Percentiles rank a stretch among this genome's conserved stretches.
Conservation (phyloP, 495 filamentous ascomycete species). For the Penicillium bovifimosum region DNA sequence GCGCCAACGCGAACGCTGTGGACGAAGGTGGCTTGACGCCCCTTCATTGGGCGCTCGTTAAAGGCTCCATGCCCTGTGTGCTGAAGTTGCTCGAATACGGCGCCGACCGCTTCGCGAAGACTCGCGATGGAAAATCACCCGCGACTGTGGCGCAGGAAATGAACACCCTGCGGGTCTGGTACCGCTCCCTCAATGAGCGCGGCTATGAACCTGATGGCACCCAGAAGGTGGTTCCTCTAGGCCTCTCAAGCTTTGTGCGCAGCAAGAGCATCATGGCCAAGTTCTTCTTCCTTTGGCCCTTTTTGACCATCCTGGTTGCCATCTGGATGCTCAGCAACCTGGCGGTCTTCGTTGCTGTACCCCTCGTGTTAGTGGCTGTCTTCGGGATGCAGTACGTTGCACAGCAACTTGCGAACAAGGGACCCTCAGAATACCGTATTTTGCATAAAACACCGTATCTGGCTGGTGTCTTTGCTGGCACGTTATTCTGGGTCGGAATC, state of each 20-base stretch:
- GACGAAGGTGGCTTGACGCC: constrained; percentile 92
- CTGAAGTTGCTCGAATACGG: constrained; percentile 92
- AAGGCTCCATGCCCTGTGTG: constrained; percentile 78
- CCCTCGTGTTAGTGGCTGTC: constrained; percentile 56
- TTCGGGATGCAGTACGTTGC: constrained; percentile 75
- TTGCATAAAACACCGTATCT: constrained; percentile 90
- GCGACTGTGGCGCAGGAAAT: constrained; percentile 80
- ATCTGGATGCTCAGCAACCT: constrained; percentile 68
- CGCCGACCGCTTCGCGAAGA: constrained; percentile 83
- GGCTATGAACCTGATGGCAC: constrained; percentile 79
- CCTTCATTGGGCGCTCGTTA: constrained; percentile 93
- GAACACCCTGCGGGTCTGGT: constrained; percentile 77
- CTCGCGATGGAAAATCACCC: constrained; percentile 81
- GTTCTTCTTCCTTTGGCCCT: constrained; percentile 90
- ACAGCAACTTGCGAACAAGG: constrained; percentile 69
- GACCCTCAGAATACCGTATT: constrained; percentile 77
- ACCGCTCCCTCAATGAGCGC: constrained; percentile 73
- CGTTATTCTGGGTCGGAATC: constrained; percentile 76
- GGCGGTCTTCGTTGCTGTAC: constrained; percentile 68
- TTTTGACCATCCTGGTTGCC: constrained; percentile 62
- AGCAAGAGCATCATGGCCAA: constrained; percentile 75
- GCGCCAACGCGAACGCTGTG: constrained; percentile 81
- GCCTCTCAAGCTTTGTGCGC: constrained; percentile 52
- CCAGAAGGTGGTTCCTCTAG: constrained; percentile 50
- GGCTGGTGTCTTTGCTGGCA: constrained; percentile 85